These are phyloP conservation scores for Lyophyllum atratum DNA, from an alignment of 768 basidiomycete species.

Conservation along the genomic window DNA sequence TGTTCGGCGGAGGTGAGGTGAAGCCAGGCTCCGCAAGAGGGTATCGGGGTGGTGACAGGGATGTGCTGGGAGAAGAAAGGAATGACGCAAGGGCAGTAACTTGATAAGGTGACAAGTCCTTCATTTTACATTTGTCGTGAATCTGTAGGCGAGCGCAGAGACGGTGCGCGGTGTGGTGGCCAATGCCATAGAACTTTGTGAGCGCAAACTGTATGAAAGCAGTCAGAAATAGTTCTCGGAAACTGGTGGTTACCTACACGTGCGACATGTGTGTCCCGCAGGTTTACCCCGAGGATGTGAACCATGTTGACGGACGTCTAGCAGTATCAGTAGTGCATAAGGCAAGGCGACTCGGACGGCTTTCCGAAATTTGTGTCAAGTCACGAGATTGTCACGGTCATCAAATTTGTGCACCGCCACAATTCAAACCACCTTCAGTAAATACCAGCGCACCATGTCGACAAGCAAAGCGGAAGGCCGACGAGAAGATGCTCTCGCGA, in stretches of 20 bases:
- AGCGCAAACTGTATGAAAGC: constrained; percentile 74
- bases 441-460: constrained; percentile 72
- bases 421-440: background rate
- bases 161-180: constrained; percentile 69
- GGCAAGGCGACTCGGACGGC: too few species aligned
- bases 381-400: constrained; percentile 12
- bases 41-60: constrained; percentile 62
- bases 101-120: constrained; percentile 82
- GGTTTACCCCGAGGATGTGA: constrained; percentile 82
- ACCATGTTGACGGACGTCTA: constrained; percentile 59
- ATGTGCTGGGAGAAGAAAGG: constrained; percentile 85
- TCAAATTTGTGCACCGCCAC: constrained; percentile 31
- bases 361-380: constrained; percentile 8
- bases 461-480: constrained; percentile 80
- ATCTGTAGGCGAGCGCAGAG: constrained; percentile 93
- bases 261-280: constrained; percentile 76
- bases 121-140: constrained; percentile 81
- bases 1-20: constrained; percentile 47
- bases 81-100: constrained; percentile 91
- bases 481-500: constrained; percentile 81
- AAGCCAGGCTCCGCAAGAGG: constrained; percentile 63
- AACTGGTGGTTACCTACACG: constrained; percentile 52
- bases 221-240: constrained; percentile 34
- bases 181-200: constrained; percentile 88
- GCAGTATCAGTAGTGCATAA: too few species aligned